A percentile compares a stretch with the other conserved stretches of the same genome.
phyloP scores from a whole-genome alignment of 495 filamentous ascomycete genomes.

The Tuber calosporum region DNA sequence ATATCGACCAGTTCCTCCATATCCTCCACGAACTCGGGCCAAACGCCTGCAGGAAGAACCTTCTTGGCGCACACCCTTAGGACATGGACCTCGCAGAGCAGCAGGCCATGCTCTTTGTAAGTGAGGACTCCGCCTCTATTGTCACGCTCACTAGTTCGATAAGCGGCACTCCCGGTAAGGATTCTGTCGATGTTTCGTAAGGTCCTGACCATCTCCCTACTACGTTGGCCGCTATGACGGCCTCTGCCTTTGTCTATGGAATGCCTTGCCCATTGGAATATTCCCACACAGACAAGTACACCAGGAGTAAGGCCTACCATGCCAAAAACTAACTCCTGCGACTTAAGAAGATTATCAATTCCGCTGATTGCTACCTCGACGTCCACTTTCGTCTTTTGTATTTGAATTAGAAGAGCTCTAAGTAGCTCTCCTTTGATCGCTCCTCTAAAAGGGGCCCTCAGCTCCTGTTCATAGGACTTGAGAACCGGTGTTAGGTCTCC shows the following conservation, averaged over 20 bases:
- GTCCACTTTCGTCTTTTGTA: slow-evolving; percentile 98
- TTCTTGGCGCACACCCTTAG: slow-evolving; percentile 59
- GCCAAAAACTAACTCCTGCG: slow-evolving; percentile 94
- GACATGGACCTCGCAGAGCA: slow-evolving; percentile 80
- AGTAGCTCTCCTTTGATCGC: slow-evolving; percentile 79
- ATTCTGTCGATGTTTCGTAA: slow-evolving; percentile 82
- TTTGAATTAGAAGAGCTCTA: slow-evolving; percentile 83
- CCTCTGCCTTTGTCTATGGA: slow-evolving; percentile 62
- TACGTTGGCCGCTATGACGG: slow-evolving; percentile 52
- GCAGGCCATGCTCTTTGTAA: slow-evolving; percentile 83
- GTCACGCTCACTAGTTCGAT: slow-evolving; percentile 49
- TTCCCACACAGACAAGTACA: slow-evolving; percentile 71
- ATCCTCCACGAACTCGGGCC: slow-evolving; percentile 78
- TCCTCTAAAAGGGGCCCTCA: slow-evolving; percentile 69
- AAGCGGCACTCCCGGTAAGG: slow-evolving; percentile 53
- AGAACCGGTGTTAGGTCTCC: slow-evolving; percentile 90
- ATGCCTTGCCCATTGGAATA: slow-evolving; percentile 61
- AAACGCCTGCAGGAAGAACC: slow-evolving; percentile 61
- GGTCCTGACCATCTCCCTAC: slow-evolving; percentile 61
- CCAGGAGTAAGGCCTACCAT: slow-evolving; percentile 91
- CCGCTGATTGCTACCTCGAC: slow-evolving; percentile 92
- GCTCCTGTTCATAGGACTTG: slow-evolving; percentile 78
- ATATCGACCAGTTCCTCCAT: slow-evolving; percentile 73
- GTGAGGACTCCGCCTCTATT: slow-evolving; percentile 53
- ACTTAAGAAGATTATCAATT: slow-evolving; percentile 85